Percentiles rank a stretch among this genome's conserved stretches.
Evolutionary conservation across 805 yeast species (phyloP).

Genomic region (Metschnikowia anglica): DNA sequence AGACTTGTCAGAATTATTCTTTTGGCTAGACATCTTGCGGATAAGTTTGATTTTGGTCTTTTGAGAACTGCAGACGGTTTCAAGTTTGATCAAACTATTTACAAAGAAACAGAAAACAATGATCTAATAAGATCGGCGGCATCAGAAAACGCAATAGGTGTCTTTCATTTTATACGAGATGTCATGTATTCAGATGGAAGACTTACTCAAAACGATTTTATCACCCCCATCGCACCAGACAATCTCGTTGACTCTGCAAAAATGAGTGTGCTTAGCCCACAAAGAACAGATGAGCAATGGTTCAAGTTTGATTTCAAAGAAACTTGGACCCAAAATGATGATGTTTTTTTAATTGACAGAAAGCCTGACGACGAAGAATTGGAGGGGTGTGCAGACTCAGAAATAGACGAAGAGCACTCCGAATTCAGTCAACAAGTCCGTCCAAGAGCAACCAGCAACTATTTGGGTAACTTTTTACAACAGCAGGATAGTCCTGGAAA

Average conservation of each 20-base stretch:
- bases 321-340: conserved; percentile 18
- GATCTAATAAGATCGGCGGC: conserved; percentile 22
- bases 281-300: conserved; percentile 31
- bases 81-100: conserved; percentile 36
- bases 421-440: conserved; percentile 15
- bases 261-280: conserved; percentile 14
- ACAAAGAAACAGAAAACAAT: conserved; percentile 27
- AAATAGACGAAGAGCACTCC: conserved; percentile 30
- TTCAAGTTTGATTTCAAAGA: conserved; percentile 18
- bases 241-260: conserved; percentile 25
- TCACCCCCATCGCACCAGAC: conserved; percentile 34
- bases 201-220: conserved; percentile 41
- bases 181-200: conserved; percentile 42
- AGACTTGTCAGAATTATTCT: conserved; percentile 52
- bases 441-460: conserved; percentile 3
- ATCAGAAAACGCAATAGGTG: conserved; percentile 20
- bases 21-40: conserved; percentile 52
- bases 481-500: conserved; percentile 10
- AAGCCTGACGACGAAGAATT: conserved; percentile 26
- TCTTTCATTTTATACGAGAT: conserved; percentile 31
- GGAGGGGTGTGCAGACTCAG: conserved; percentile 29
- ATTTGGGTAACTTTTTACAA: conserved; percentile 12
- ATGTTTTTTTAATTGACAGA: conserved; percentile 23
- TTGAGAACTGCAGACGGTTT: conserved; percentile 47
- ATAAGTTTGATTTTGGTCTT: conserved; percentile 54